phyloP scores from a whole-genome alignment of 305 asterid species.

The Salvia sclarea region DNA sequence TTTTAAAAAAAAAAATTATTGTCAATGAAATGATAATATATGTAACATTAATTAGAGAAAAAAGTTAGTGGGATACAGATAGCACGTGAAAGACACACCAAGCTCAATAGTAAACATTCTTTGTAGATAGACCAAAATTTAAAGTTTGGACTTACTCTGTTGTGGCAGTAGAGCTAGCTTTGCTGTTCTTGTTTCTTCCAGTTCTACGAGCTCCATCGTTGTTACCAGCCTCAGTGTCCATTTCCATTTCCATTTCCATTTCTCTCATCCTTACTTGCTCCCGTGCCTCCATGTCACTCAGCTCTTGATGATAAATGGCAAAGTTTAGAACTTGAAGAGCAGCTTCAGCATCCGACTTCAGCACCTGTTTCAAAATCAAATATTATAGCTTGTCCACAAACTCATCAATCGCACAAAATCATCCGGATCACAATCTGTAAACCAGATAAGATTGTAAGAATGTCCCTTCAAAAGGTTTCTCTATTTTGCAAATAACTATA shows the following conservation, averaged over 20 bases:
- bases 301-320: conserved; percentile 98
- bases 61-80: background rate
- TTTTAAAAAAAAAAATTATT: conserved; percentile 31
- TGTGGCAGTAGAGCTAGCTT: conserved; percentile 45
- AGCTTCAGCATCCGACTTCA: conserved; percentile 80
- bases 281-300: conserved; percentile 95
- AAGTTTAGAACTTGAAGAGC: conserved; percentile 95
- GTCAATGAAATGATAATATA: conserved; percentile 13
- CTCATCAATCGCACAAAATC: background rate
- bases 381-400: conserved; percentile 18
- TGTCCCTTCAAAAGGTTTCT: background rate
- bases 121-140: background rate
- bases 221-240: conserved; percentile 49
- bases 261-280: conserved; percentile 66
- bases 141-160: conserved; percentile 42
- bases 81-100: background rate
- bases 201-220: conserved; percentile 40
- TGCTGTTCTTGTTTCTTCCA: conserved; percentile 30
- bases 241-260: conserved; percentile 50
- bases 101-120: background rate
- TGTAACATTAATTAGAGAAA: background rate
- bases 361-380: conserved; percentile 51
- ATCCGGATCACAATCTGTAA: background rate
- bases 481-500: background rate
- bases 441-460: background rate